Base-by-base conservation (phyloP, 2,329 filamentous ascomycete genomes). In the Elsinoe australis region DNA sequence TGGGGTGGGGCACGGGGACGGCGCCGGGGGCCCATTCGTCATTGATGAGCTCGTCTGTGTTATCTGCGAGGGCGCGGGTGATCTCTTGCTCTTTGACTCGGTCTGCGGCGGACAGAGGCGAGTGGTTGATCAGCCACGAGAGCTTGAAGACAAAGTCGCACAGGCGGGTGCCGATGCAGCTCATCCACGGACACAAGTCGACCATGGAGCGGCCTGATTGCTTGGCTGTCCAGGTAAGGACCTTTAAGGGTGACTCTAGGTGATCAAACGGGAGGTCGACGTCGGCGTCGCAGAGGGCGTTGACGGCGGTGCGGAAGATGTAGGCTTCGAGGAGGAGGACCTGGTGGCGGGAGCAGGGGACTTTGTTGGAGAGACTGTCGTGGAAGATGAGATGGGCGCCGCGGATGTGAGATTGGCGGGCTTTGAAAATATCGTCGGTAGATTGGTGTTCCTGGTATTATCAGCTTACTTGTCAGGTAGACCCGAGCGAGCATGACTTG, bases 291-390 rank as follows among this genome's bases (percentile, higher is more conserved):
- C 54, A 51, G 1, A 57, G 49, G 21, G 39, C 45, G 33, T 56
- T 56, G 24, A 47, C 39, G 8, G 50, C 31, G 4, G 54, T 53
- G 7, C 53, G 51, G 28, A 50, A 38, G 35, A 56, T 54, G 31
- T 57, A 57, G 10, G 35, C 55, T 48, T 56, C 54, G n/a, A 56
- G 49, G 1, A 57, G 47, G 7, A 56, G 28, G 2, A 28, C 33
- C n/a, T 54, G 50, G 19, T 56, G 54, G 4, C 47, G 28, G 22
- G 38, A 33, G 3, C 49, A 22, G 5, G 49, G 48, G 9, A 15
- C 5, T 8, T 42, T 36, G 4, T 44, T 28, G 19, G 26, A 33
- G 5, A 51, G 26, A 10, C 17, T 39, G 12, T 45, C 17, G 10
- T 42, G 35, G 22, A 55, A 55, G 17, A 55, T 39, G 9, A 49